Base-by-base conservation (phyloP, 441 rosid species). In the Omphalea diandra region DNA sequence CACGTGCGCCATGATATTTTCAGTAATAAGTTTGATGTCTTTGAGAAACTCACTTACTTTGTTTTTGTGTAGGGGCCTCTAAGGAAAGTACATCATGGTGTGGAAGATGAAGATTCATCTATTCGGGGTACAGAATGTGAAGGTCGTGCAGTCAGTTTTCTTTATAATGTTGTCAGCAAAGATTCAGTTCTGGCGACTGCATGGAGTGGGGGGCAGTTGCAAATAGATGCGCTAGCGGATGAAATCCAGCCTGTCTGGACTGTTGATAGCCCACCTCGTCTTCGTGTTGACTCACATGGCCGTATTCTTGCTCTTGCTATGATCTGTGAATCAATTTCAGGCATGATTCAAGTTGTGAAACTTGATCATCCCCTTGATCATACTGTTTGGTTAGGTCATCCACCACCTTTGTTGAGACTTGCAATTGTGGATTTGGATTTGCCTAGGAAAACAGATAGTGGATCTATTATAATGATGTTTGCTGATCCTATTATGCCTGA, bases 191-290 rank as follows among this genome's bases (percentile, higher is more conserved):
- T 95, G 79, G 95, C 91, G 73, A 91, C 93, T 67, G 97, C 95
- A 70, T 93, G 98, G 99, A 90, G 93, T 84, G 91, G 88, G 68
- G 98, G 99, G 55, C 97, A 93, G 67, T 72, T 93, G 83, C 97
- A 95, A 79, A 83, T 95, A 73, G 97, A 93, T 70, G 97, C 97
- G 68, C 77, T 95, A 65, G 97, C 95, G 68, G 98, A 95, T 84
- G 99, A 95, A 83, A 88, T 93, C 74, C 98, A 93, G 83, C 98
- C 98, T 69, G 87, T 90, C 56, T 93, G 99, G 98, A 87, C 78
- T 29, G 67, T 79, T 75, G 90, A 84, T 75, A 93, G 79, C 75
- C 81, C 89, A 24, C 90, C 97, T 69, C 94, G 86, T 69, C 82
- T 95, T 75, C 85, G 83, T 76, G 87, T 90, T 73, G 84, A 83